phyloP scores from a whole-genome alignment of 495 filamentous ascomycete species.

The Penicillium mononematosum region DNA sequence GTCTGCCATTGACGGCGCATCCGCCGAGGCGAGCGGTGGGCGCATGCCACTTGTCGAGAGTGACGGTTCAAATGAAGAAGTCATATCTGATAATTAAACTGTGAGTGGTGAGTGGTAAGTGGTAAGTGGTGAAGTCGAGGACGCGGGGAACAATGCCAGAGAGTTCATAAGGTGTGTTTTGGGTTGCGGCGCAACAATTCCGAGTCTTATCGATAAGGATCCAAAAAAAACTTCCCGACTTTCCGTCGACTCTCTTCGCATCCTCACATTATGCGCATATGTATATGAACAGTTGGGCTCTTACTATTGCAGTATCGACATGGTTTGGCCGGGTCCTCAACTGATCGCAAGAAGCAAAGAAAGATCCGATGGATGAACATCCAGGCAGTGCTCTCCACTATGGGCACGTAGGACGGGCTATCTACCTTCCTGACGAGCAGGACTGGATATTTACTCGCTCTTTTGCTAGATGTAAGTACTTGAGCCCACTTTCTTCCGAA shows the following conservation, averaged over 20 bases:
- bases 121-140: conserved; percentile 4
- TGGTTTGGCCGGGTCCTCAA: conserved; percentile 32
- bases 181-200: conserved; percentile 37
- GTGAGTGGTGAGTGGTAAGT: not conserved
- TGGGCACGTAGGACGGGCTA: conserved; percentile 61
- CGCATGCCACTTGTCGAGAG: conserved; percentile 73
- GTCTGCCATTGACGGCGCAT: conserved; percentile 69
- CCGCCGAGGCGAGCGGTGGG: conserved; percentile 57
- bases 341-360: conserved; percentile 36
- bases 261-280: conserved; percentile 6
- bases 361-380: conserved; percentile 62
- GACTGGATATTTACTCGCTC: conserved; percentile 56
- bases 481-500: not conserved
- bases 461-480: conserved; percentile 29
- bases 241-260: not conserved
- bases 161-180: conserved; percentile 16
- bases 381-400: conserved; percentile 56
- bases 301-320: conserved; percentile 31
- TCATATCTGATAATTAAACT: conserved; percentile 8
- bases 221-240: conserved; percentile 16
- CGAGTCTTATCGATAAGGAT: conserved; percentile 29
- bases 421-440: conserved; percentile 52
- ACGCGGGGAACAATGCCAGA: conserved; percentile 8
- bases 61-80: conserved; percentile 70
- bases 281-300: not conserved